Evolutionary conservation across 2,329 filamentous ascomycete genomes (phyloP), one percentile per base, ranked within the genome.

Genomic region (Didymella lethalis): DNA sequence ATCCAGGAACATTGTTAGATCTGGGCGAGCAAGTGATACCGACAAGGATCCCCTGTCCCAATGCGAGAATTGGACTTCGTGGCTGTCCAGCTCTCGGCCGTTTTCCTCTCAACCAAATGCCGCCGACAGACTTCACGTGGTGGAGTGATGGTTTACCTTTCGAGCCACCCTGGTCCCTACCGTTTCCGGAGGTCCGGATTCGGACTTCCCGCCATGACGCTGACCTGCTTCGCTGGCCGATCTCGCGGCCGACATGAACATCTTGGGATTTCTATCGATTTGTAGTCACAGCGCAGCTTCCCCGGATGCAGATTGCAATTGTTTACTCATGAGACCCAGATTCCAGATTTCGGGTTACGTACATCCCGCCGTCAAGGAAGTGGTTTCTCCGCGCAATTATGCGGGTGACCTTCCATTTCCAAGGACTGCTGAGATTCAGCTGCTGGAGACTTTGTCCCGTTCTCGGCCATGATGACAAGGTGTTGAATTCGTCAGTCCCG

Each of bases 41-140:
- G 61, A 71, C 71, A 69, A 63, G 70, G 69, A 62, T 36, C 23
- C 70, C 69, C 63, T 71, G 69, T 44, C 65, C 65, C 58, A 54
- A 46, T 38, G 32, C 26, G 25, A 31, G 26, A 64, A 59, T 59
- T 63, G 57, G 66, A 61, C 57, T 58, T 52, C 64, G 67, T 74
- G 71, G 71, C 71, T 69, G 57, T 60, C 48, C 51, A 64, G 26
- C 34, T 48, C 50, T 74, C 71, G 73, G 73, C 62, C 57, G 53
- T 50, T 47, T 49, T 29, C 16, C 29, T 23, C 34, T 50, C 50
- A 54, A 51, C 50, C 26, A 65, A 48, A 63, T 69, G 55, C 56
- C 63, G 61, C 73, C 71, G 72, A 71, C 23, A 34, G 38, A 48
- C 36, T 66, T 75, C 73, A 74, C 72, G 74, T 76, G 73, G 73